phyloP scores from a whole-genome alignment of 129 eudicot genomes.

The Centrapalus pauciflorus region DNA sequence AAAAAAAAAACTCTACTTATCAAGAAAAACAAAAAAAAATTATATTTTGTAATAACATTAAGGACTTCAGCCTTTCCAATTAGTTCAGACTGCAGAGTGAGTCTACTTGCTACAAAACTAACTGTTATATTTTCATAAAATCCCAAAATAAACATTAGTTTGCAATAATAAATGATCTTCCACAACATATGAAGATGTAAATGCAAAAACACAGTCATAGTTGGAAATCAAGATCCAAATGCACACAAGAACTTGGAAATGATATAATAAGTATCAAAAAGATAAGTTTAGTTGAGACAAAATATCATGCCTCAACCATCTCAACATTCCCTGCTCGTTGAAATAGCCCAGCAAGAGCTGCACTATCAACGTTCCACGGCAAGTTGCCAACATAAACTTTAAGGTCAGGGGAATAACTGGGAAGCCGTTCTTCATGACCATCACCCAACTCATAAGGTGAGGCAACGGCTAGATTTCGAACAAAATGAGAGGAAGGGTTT shows the following conservation, averaged over 20 bases:
- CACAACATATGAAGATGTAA: too few relatives aligned
- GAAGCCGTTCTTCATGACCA: slow-evolving; percentile 19
- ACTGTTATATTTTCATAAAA: neutral
- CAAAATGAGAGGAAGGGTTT: slow-evolving; percentile 29
- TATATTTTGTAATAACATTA: neutral
- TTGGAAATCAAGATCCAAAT: too few relatives aligned
- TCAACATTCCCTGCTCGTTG: slow-evolving; percentile 74
- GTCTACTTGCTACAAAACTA: too few relatives aligned
- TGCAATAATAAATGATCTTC: neutral
- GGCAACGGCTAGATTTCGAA: slow-evolving; percentile 38
- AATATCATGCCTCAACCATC: slow-evolving; percentile 82
- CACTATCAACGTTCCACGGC: slow-evolving; percentile 69
- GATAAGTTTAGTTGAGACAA: neutral
- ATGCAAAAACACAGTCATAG: too few relatives aligned
- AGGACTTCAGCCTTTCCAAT: too few relatives aligned
- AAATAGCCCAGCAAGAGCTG: slow-evolving; percentile 71
- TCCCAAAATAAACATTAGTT: neutral
- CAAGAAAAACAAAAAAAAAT: neutral
- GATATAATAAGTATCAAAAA: too few relatives aligned
- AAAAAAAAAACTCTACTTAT: neutral
- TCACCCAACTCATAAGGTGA: slow-evolving; percentile 32
- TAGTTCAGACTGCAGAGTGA: neutral
- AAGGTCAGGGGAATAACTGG: slow-evolving; percentile 61
- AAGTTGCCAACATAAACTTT: slow-evolving; percentile 80
- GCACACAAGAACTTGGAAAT: too few relatives aligned